Conservation (phyloP, 257 asterid genomes). For the Solanum clarkiae region DNA sequence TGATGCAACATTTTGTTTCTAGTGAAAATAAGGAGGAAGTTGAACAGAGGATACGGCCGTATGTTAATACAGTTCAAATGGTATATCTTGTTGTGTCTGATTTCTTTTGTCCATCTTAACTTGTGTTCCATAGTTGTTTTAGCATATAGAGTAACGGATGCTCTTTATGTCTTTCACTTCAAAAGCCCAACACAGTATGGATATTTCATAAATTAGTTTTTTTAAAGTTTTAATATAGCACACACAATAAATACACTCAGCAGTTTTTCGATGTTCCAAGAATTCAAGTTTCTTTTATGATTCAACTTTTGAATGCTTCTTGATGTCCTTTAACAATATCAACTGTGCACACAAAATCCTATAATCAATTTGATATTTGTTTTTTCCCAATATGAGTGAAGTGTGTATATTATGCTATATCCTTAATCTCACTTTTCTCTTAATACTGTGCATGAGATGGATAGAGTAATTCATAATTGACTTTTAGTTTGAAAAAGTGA, state of each 20-base stretch:
- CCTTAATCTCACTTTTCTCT: not conserved
- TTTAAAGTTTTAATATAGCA: not conserved
- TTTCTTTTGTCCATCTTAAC: not conserved
- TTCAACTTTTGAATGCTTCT: not conserved
- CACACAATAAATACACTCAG: not conserved
- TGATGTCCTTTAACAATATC: not conserved
- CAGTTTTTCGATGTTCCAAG: not conserved
- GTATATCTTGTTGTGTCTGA: constrained; percentile 18
- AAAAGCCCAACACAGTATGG: not conserved
- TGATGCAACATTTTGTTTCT: constrained; percentile 66
- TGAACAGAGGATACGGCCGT: constrained; percentile 60
- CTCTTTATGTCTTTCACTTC: not conserved
- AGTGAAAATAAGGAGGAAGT: constrained; percentile 46
- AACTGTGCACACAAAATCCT: not conserved
- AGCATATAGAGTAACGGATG: not conserved
- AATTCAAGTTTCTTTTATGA: not conserved
- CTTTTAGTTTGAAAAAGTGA: not conserved
- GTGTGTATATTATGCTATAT: not conserved
- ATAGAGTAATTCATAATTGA: not conserved
- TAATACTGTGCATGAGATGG: not conserved
- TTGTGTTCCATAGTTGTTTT: not conserved
- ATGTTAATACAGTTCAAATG: constrained; percentile 56
- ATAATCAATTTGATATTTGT: not conserved
- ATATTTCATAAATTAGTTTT: not conserved
- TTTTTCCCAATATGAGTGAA: not conserved